Base-by-base conservation (phyloP, 2,329 filamentous ascomycete species). In the Diaporthe velutina region DNA sequence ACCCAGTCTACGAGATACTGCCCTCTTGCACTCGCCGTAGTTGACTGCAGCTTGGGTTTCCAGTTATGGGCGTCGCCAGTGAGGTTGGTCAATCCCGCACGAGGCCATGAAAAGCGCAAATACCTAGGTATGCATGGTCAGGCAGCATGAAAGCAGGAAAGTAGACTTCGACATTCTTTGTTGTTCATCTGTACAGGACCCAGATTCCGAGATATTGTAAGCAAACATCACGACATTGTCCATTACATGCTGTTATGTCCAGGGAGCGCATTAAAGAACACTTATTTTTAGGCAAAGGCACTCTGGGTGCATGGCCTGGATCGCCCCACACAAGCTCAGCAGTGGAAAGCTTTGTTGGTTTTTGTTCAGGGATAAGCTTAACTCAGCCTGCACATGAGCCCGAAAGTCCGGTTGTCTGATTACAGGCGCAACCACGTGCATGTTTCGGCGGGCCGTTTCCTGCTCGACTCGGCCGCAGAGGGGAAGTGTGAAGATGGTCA, bases 391-490 rank as follows among this genome's bases (percentile, higher is more conserved):
- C 42, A 3, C 13, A 6, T 67, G 45, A 50, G 4, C 42, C 42
- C 61, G 42, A 52, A 50, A 52, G 61, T 67, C 61, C 42, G 61
- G 42, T 50, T 35, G 35, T 38, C 28, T 50, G 42, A 50, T 67
- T 50, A 8, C 30, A 52, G 48, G 42, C 35, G 33, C 33, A 68
- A 28, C 35, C 64, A 54, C 64, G 48, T 68, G 64, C 64, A 8
- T 9, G 64, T 68, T 68, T 68, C 30, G 50, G 48, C 64, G 64
- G 64, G 64, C 35, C 64, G 48, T 68, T 40, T 54, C 15, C n/a
- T 40, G 48, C 33, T 52, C 64, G 64, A 68, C 45, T 68, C 64
- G 33, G n/a, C 64, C 48, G 64, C 64, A 68, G 33, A 40, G 45
- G 64, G 64, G 33, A 40, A 33, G 45, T 40, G 64, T 54, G 48